Base-by-base conservation (phyloP, 2,329 filamentous ascomycete species). In the Fusarium camptoceras region DNA sequence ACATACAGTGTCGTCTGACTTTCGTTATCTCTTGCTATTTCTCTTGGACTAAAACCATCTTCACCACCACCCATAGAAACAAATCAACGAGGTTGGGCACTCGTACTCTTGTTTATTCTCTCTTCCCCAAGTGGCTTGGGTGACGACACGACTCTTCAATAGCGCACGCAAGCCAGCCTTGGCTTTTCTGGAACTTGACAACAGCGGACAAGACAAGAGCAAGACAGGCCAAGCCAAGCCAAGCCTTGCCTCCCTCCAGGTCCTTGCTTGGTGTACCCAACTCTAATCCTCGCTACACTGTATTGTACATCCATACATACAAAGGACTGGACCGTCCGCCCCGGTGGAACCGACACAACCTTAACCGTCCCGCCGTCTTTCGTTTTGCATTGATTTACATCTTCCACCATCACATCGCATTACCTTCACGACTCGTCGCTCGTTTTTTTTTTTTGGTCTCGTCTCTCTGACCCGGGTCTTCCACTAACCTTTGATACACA, bases 81-180 rank as follows among this genome's bases (percentile, higher is more conserved):
- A 24, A 47, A 43, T 16, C 37, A 50, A 30, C 61, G 68, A 58
- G 59, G 68, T 39, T 71, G 64, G 68, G 64, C 28, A 39, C 55
- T 48, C 47, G 58, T 51, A 44, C 60, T 51, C 55, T 50, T 65
- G 61, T 54, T 65, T 34, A 64, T 61, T 61, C 39, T 44, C 48
- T 51, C 51, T 44, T 48, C 24, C 56, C 27, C 31, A 57, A 68
- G 53, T 59, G 68, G 60, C 69, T 69, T 69, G 56, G 42, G 68
- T 71, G 68, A 71, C 68, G 68, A 71, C 68, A 71, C 68, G 56
- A 71, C 68, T 71, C 41, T 50, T 50, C 64, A 59, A 66, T 71
- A 71, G 68, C 64, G 68, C 69, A 71, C 65, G 60, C 59, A 71
- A 56, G 68, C 68, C 68, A 61, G 60, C 56, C 68, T 71, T 71